Evolutionary conservation across 1,284 basidiomycete species (phyloP), one percentile per base, ranked within the genome.

Genomic region (Mycena citricolor): DNA sequence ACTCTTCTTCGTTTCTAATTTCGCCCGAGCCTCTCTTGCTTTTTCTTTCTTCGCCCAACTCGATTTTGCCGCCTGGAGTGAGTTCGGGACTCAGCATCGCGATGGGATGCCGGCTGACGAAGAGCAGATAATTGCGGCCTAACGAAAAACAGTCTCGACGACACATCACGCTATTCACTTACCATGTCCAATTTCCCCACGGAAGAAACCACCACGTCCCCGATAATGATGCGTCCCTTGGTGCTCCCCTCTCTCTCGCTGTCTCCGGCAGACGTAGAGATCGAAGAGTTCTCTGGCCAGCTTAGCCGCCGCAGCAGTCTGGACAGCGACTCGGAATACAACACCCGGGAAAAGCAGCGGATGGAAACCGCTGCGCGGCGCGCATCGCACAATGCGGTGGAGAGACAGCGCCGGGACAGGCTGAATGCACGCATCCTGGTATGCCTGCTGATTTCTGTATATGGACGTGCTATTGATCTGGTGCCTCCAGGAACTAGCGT

Each of bases 301-400:
- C n/a, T 44, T 6, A 28, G 38, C 33, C 42, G 42, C 13, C 34
- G 49, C 11, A 19, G 31, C 7, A 26, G 23, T 10, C 23, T 26
- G 21, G 36, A 38, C 31, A 44, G 34, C 35, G 42, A 42, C 34
- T 36, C 38, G 1, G 43, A 38, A 14, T n/a, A n/a, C n/a, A 32
- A 36, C 1, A 22, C 30, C 12, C 23, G 30, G 20, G 32, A 32
- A 42, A 44, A 38, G 34, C 21, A 32, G 16, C 45, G 39, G 8
- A 4, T 28, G n/a, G 39, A 93, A 69, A 95, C 90, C 35, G 93
- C 92, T 46, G 93, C 94, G 65, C 87, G 93, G 62, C 76, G 93
- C 31, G 90, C 91, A 5, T 92, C 89, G 24, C 93, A 97, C 70
- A 97, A 97, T 62, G 93, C 94, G 23, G 90, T 94, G 48, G 94